These are phyloP conservation scores for Tylopilus sp. DNA, from an alignment of 768 basidiomycete genomes.

Conservation along the genomic window DNA sequence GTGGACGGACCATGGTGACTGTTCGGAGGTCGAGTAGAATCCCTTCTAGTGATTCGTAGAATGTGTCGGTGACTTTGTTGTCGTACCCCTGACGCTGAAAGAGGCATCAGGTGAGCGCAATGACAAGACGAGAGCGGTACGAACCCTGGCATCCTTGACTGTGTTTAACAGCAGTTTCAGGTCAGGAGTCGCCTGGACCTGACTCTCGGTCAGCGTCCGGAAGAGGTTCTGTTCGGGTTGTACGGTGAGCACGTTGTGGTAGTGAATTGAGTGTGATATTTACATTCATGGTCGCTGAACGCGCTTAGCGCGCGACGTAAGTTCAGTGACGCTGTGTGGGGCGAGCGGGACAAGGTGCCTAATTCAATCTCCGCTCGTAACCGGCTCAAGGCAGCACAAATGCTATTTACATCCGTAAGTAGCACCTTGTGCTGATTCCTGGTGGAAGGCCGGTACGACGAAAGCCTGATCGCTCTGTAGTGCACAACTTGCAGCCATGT, in stretches of 20 bases:
- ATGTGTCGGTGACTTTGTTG: conserved; percentile 76
- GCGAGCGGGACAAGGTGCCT: conserved; percentile 29
- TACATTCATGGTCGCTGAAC: conserved; percentile 27
- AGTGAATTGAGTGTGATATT: neutral
- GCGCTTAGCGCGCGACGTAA: conserved; percentile 28
- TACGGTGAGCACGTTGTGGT: conserved; percentile 1
- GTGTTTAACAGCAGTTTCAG: conserved; percentile 78
- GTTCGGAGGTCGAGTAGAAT: conserved; percentile 81
- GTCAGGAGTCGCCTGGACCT: conserved; percentile 63
- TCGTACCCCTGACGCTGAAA: conserved; percentile 51
- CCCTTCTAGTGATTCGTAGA: conserved; percentile 92
- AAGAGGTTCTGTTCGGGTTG: conserved; percentile 69
- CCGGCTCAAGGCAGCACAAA: neutral
- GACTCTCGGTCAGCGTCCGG: conserved; percentile 78
- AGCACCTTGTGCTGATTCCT: neutral
- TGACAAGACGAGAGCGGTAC: conserved; percentile 32
- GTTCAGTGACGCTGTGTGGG: conserved; percentile 29
- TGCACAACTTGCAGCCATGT: neutral
- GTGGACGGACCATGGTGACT: conserved; percentile 55
- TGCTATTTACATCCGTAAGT: neutral
- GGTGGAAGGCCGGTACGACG: neutral
- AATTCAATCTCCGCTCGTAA: conserved; percentile 30
- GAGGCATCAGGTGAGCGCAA: conserved; percentile 19
- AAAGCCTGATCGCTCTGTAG: neutral
- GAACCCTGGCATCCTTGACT: conserved; percentile 85